A percentile compares a stretch with the other conserved stretches of the same genome.
Evolutionary conservation across 2,329 filamentous ascomycete species (phyloP).

Genomic region (Simplicillium sp.): DNA sequence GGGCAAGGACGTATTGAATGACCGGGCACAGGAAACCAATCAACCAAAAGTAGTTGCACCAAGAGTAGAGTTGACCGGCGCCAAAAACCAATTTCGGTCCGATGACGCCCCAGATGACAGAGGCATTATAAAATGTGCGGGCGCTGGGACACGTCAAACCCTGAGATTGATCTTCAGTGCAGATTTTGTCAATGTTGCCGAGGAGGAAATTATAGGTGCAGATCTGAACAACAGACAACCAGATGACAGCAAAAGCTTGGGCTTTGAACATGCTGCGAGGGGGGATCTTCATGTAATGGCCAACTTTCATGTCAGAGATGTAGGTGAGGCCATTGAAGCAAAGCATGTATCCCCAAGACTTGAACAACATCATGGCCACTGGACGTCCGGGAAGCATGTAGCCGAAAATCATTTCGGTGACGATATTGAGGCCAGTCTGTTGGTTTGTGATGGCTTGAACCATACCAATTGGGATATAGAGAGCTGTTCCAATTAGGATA

Average conservation of each 20-base stretch:
- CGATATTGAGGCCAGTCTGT: conserved; percentile 26
- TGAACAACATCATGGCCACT: conserved; percentile 28
- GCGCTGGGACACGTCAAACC: conserved; percentile 44
- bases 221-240: conserved; percentile 19
- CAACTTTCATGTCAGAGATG: conserved; percentile 31
- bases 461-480: conserved; percentile 31
- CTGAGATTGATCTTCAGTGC: conserved; percentile 30
- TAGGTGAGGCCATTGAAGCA: conserved; percentile 27
- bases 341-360: conserved; percentile 25
- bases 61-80: conserved; percentile 28
- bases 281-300: conserved; percentile 36
- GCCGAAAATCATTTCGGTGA: conserved; percentile 28
- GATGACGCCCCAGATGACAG: conserved; percentile 47
- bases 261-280: conserved; percentile 32
- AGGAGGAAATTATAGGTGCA: conserved; percentile 21
- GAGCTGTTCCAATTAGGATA: conserved; percentile 29
- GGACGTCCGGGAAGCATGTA: conserved; percentile 27
- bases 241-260: conserved; percentile 22
- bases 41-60: conserved; percentile 47
- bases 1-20: conserved; percentile 37
- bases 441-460: conserved; percentile 27
- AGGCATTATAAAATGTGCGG: conserved; percentile 48
- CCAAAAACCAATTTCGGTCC: conserved; percentile 26
- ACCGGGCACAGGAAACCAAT: conserved; percentile 38
- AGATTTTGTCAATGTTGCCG: conserved; percentile 36